These are phyloP conservation scores for Setomelanomma holmii DNA, from an alignment of 2,329 filamentous ascomycete genomes.

Conservation along the genomic window DNA sequence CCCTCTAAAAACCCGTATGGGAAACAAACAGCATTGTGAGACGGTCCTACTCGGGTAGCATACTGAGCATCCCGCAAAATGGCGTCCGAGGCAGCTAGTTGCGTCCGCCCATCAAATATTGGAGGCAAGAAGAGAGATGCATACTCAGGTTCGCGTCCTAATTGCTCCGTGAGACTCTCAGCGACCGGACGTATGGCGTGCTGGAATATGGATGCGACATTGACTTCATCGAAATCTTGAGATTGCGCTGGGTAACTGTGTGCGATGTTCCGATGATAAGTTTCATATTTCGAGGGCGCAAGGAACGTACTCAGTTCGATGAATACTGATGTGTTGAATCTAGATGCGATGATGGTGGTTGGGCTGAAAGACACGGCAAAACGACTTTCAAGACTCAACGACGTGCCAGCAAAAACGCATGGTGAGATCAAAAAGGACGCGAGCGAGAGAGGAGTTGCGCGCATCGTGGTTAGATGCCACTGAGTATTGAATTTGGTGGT, in stretches of 20 bases:
- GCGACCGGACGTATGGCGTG: neutral
- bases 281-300: neutral
- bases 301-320: neutral
- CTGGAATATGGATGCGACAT: neutral
- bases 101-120: neutral
- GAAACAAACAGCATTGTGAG: neutral
- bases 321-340: constrained; percentile 1
- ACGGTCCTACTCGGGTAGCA: neutral
- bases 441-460: neutral
- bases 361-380: constrained; percentile 2
- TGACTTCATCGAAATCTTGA: neutral
- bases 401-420: neutral
- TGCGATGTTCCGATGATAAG: neutral
- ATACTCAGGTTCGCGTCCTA: neutral
- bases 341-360: constrained; percentile 1
- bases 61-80: neutral
- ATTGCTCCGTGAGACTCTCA: neutral
- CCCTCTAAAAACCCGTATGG: neutral
- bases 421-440: neutral
- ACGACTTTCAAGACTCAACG: neutral
- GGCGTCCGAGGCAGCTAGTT: neutral
- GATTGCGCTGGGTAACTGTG: neutral
- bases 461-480: neutral
- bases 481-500: neutral
- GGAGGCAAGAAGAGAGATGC: neutral